These are phyloP conservation scores for Cicer cuneatum DNA, from an alignment of 306 rosid genomes.

Conservation along the genomic window DNA sequence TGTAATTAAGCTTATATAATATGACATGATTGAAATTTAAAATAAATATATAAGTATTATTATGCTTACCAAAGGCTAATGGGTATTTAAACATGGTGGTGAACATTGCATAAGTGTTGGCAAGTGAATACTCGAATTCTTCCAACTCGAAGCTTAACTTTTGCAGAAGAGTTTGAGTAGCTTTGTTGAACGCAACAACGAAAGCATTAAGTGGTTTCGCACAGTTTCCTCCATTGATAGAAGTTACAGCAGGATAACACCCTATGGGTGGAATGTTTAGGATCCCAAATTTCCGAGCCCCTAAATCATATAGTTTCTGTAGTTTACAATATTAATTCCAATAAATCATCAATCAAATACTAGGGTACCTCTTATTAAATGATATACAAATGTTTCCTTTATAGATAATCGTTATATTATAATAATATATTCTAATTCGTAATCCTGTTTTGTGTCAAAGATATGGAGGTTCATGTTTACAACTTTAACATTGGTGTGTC, in stretches of 20 bases:
- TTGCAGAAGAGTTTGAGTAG: slow-evolving; percentile 22
- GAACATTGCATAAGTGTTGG: slow-evolving; percentile 50
- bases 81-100: not conserved
- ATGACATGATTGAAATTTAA: too few species aligned
- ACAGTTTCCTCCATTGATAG: slow-evolving; percentile 33
- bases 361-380: too few species aligned
- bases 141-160: slow-evolving; percentile 47
- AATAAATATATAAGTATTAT: too few species aligned
- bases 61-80: slow-evolving; percentile 33
- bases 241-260: slow-evolving; percentile 50
- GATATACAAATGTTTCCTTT: too few species aligned
- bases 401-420: too few species aligned
- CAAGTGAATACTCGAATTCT: slow-evolving; percentile 54
- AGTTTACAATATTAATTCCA: not conserved
- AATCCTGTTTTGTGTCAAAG: too few species aligned
- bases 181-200: slow-evolving; percentile 41
- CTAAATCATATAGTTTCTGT: slow-evolving; percentile 54
- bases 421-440: too few species aligned
- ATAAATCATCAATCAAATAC: not conserved
- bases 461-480: too few species aligned
- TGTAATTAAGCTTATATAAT: too few species aligned
- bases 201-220: slow-evolving; percentile 44
- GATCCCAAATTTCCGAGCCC: slow-evolving; percentile 65
- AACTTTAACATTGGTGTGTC: too few species aligned
- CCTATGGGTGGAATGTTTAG: slow-evolving; percentile 55